Evolutionary conservation across 129 eudicot species (phyloP).

Genomic region (Tagetes erecta): DNA sequence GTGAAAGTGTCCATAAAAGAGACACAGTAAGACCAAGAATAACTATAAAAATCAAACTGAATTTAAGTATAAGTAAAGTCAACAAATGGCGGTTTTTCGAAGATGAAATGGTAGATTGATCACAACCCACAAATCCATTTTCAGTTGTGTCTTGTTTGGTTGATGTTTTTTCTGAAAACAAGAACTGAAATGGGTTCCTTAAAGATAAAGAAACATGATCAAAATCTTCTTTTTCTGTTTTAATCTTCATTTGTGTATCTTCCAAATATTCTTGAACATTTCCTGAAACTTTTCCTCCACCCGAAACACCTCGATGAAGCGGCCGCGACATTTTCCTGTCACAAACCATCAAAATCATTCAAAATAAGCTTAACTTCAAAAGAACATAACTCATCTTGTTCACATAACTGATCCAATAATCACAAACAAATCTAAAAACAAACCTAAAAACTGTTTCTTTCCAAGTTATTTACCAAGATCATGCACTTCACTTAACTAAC

Average conservation of each 20-base stretch:
- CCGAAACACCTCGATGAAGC: conserved; percentile 73
- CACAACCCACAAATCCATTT: conserved; percentile 60
- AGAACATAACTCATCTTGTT: not conserved
- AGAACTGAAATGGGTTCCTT: conserved; percentile 58
- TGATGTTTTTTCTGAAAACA: conserved; percentile 49
- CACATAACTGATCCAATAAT: conserved; percentile 20
- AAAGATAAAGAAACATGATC: conserved; percentile 48
- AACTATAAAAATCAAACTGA: conserved; percentile 65
- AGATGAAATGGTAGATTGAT: conserved; percentile 49
- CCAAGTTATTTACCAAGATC: conserved; percentile 17
- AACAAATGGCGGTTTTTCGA: conserved; percentile 61
- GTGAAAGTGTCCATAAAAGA: conserved; percentile 82
- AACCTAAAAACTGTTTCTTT: not conserved
- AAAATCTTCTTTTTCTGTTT: conserved; percentile 66
- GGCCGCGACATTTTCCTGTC: conserved; percentile 78
- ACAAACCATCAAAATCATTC: conserved; percentile 17
- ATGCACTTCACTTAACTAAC: not conserved
- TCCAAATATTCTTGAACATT: conserved; percentile 60
- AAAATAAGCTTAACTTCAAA: not conserved
- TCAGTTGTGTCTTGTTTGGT: conserved; percentile 52
- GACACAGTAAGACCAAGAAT: conserved; percentile 82
- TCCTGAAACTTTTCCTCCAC: conserved; percentile 63
- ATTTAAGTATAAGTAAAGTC: conserved; percentile 54
- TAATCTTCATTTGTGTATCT: conserved; percentile 81
- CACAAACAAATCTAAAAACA: conserved; percentile 4